phyloP scores from a whole-genome alignment of 805 yeast species.

The Tetrapisispora iriomotensis region DNA sequence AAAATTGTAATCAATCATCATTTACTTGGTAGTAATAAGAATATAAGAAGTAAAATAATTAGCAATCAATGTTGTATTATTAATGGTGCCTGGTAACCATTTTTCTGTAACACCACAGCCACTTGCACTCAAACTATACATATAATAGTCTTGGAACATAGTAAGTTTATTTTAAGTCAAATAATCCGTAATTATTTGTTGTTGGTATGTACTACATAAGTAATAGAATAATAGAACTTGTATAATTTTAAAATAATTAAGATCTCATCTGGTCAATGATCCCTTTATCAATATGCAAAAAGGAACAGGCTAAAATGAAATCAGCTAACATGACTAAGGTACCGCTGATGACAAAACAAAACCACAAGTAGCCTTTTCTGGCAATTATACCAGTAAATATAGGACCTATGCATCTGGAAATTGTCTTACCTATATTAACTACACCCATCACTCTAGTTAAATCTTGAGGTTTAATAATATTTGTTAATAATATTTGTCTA shows the following conservation, averaged over 20 bases:
- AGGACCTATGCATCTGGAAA: conserved; percentile 79
- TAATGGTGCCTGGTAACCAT: too few relatives aligned
- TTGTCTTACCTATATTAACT: conserved; percentile 77
- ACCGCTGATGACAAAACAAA: conserved; percentile 45
- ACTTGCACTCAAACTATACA: too few relatives aligned
- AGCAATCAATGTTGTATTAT: too few relatives aligned
- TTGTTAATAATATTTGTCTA: conserved; percentile 67
- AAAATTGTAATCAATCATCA: too few relatives aligned
- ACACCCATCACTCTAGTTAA: conserved; percentile 73
- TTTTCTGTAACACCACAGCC: too few relatives aligned
- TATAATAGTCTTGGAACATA: too few relatives aligned
- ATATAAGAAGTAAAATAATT: too few relatives aligned
- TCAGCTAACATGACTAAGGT: conserved; percentile 37
- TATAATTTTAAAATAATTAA: background rate
- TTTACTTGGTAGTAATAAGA: too few relatives aligned
- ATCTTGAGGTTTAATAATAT: conserved; percentile 52
- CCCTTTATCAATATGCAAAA: conserved; percentile 27
- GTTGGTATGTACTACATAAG: background rate
- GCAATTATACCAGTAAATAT: conserved; percentile 69
- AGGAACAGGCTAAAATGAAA: conserved; percentile 23
- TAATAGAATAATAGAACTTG: too few relatives aligned
- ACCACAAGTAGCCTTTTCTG: conserved; percentile 34
- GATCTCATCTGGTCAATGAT: conserved; percentile 16
- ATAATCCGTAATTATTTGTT: too few relatives aligned
- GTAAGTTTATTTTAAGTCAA: too few relatives aligned